phyloP scores from a whole-genome alignment of 805 yeast species.

The Candida jianshihensis region DNA sequence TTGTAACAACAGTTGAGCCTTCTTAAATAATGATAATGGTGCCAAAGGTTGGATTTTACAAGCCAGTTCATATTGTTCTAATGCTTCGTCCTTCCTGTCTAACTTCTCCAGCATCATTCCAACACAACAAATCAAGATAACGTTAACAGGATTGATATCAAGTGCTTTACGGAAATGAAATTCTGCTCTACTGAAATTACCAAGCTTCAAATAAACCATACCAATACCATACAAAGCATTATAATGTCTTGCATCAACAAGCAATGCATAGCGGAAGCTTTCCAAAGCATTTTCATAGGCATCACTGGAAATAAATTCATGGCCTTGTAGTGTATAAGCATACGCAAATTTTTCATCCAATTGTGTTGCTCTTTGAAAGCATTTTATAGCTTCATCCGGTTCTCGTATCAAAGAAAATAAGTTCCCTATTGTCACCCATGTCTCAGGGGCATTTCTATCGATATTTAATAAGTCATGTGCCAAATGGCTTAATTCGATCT shows the following conservation, averaged over 20 bases:
- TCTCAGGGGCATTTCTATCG: slow-evolving; percentile 61
- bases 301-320: slow-evolving; percentile 82
- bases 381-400: slow-evolving; percentile 82
- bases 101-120: slow-evolving; percentile 87
- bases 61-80: slow-evolving; percentile 78
- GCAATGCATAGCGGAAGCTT: slow-evolving; percentile 71
- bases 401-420: slow-evolving; percentile 77
- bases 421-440: slow-evolving; percentile 93
- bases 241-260: slow-evolving; percentile 76
- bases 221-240: slow-evolving; percentile 96
- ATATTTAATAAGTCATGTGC: slow-evolving; percentile 74
- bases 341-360: slow-evolving; percentile 69
- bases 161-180: slow-evolving; percentile 83
- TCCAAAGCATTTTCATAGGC: slow-evolving; percentile 85
- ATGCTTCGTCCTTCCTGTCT: slow-evolving; percentile 61
- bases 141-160: slow-evolving; percentile 83
- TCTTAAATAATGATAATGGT: slow-evolving; percentile 81
- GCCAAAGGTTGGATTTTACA: slow-evolving; percentile 77
- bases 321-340: slow-evolving; percentile 91
- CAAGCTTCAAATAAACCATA: slow-evolving; percentile 82
- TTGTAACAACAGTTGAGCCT: slow-evolving; percentile 72
- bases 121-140: slow-evolving; percentile 83
- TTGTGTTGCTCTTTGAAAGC: slow-evolving; percentile 73
- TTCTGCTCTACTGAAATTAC: slow-evolving; percentile 78
- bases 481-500: slow-evolving; percentile 68